Base-by-base conservation (phyloP, 495 filamentous ascomycete genomes). In the Daldinia loculata region DNA sequence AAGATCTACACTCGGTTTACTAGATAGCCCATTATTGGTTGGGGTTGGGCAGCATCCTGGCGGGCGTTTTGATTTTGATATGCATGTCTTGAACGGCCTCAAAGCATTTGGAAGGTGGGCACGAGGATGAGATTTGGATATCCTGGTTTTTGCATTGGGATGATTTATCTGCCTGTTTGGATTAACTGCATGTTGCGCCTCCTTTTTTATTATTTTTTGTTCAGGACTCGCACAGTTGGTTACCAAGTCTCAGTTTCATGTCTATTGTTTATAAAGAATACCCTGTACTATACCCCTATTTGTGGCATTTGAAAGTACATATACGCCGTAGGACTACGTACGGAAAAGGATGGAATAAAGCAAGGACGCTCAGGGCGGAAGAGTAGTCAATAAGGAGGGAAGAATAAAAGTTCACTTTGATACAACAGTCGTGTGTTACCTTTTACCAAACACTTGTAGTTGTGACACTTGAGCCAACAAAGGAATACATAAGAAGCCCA, bases 181-280 rank as follows among this genome's bases (percentile, higher is more conserved):
- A 45, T 68, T 45, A 43, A 39, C 56, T 65, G 56, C 61, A 68
- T 68, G 63, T 58, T 43, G 15, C 45, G 38, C 36, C 41, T 41
- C 50, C 9, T 57, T 45, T 48, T 32, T 32, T 8, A 7, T 32
- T 48, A 1, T 26, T 52, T 48, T 51, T 39, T 61, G 27, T 61
- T 26, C 26, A 38, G 29, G 45, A 45, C 57, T 55, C 34, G 29
- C 41, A 36, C 50, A 26, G 50, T 61, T 29, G 70, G 61, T 56
- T 41, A 41, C 24, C 55, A 43, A 41, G 56, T 56, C 15, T 22
- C 43, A 64, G 66, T 73, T 69, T 69, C 62, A 63, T 69, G 61
- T 69, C 19, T 73, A 59, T 69, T 72, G 48, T 68, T 66, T 63
- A 63, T 38, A 69, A 69, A 67, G 59, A 56, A 73, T 73, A 73